Percentiles rank a stretch among this genome's conserved stretches.
Evolutionary conservation across 257 asterid species (phyloP).

Genomic region (Forsythia viridissima): DNA sequence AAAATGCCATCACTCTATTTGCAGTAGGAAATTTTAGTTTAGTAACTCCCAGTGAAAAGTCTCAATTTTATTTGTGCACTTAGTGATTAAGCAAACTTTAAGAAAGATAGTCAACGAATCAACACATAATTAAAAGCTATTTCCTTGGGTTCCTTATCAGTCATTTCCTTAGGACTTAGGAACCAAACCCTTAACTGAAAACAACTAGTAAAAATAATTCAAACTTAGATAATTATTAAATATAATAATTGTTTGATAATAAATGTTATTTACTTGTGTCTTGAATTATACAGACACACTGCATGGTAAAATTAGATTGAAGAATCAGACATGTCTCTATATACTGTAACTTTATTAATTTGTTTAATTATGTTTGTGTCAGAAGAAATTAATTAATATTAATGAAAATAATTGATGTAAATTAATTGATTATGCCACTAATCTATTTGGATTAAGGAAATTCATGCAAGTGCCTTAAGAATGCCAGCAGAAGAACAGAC

Average conservation of each 20-base stretch:
- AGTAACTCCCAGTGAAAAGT: too few species aligned
- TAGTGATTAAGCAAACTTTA: not conserved
- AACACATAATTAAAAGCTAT: not conserved
- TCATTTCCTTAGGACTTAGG: not conserved
- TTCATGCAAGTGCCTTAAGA: not conserved
- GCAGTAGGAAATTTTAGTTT: too few species aligned
- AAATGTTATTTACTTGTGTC: not conserved
- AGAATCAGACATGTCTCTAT: too few species aligned
- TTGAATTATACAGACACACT: not conserved
- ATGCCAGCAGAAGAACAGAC: not conserved
- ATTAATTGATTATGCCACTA: not conserved
- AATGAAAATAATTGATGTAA: not conserved
- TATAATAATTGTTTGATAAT: not conserved
- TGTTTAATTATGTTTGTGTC: too few species aligned
- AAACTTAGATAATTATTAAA: not conserved
- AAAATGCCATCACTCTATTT: not conserved
- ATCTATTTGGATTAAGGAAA: not conserved
- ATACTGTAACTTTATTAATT: too few species aligned
- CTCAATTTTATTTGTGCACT: not conserved
- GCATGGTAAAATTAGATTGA: not conserved
- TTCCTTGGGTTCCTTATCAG: slow-evolving; percentile 27
- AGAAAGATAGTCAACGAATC: not conserved
- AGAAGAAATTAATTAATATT: too few species aligned
- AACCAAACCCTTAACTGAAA: not conserved
- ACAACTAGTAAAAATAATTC: not conserved